Percentiles rank a stretch among this genome's conserved stretches.
phyloP scores from a whole-genome alignment of 208 protist genomes.

The Trypanosoma theileri region DNA sequence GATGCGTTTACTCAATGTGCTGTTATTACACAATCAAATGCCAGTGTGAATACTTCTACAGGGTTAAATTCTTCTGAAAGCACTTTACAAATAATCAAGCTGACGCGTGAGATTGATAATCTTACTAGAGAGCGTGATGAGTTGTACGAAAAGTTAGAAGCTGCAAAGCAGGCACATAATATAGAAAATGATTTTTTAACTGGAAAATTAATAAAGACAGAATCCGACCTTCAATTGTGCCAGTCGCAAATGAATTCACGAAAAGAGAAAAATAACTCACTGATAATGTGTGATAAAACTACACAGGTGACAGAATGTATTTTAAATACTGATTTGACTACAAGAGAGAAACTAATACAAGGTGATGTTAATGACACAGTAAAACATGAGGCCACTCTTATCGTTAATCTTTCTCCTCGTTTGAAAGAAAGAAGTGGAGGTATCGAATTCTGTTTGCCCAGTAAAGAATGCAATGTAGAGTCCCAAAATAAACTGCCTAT shows the following conservation, averaged over 20 bases:
- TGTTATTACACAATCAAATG: neutral
- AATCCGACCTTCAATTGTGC: neutral
- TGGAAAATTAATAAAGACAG: slow-evolving; percentile 13
- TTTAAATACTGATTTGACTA: neutral
- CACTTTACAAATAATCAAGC: neutral
- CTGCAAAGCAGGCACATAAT: slow-evolving; percentile 6
- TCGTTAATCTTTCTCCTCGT: neutral
- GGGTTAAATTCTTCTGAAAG: neutral
- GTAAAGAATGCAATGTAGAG: neutral
- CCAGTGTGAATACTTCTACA: neutral
- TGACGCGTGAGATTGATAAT: slow-evolving; percentile 4
- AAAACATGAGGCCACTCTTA: neutral
- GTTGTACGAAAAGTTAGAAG: slow-evolving; percentile 1
- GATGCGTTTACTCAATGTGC: slow-evolving; percentile 3
- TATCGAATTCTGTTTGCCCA: neutral
- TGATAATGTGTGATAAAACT: neutral
- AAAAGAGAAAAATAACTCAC: neutral
- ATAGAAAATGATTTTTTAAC: slow-evolving; percentile 23
- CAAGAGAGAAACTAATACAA: neutral
- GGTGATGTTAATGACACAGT: neutral
- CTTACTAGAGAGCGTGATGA: neutral
- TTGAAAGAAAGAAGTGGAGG: neutral
- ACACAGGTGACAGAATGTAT: neutral
- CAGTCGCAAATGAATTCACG: neutral
- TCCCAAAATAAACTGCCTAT: neutral